Evolutionary conservation across 1,139 yeast genomes (phyloP).

Genomic region (Protomyces pachydermus): DNA sequence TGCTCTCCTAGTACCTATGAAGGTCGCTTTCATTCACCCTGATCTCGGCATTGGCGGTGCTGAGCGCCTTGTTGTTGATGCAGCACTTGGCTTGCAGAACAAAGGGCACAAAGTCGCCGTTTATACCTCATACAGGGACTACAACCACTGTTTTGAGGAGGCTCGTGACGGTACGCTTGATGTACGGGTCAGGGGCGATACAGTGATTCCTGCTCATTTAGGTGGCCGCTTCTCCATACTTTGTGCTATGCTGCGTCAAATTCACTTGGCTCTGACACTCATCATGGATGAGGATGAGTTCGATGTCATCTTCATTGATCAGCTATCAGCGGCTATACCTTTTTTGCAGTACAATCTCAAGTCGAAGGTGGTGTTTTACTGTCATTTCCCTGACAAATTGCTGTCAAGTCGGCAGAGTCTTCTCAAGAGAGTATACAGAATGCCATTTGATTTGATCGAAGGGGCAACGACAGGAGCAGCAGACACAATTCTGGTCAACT

Average conservation of each 20-base stretch:
- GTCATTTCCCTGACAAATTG: slow-evolving; percentile 92
- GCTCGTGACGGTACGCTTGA: slow-evolving; percentile 52
- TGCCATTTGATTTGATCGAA: slow-evolving; percentile 78
- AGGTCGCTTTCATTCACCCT: slow-evolving; percentile 86
- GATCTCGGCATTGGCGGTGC: slow-evolving; percentile 98
- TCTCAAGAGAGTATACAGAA: slow-evolving; percentile 61
- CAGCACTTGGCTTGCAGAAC: slow-evolving; percentile 79
- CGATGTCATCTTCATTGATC: slow-evolving; percentile 82
- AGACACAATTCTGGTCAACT: slow-evolving; percentile 79
- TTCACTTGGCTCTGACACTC: slow-evolving; percentile 55
- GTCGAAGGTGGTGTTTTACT: slow-evolving; percentile 66
- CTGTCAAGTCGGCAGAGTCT: slow-evolving; percentile 55
- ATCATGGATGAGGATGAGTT: slow-evolving; percentile 45
- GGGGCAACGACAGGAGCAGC: slow-evolving; percentile 72
- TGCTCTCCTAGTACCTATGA: slow-evolving; percentile 38
- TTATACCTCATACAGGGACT: slow-evolving; percentile 87
- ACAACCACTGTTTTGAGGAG: slow-evolving; percentile 83
- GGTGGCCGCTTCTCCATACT: slow-evolving; percentile 66
- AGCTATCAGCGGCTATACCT: slow-evolving; percentile 80
- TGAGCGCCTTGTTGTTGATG: slow-evolving; percentile 89
- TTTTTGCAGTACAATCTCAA: slow-evolving; percentile 48
- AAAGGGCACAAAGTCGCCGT: slow-evolving; percentile 62
- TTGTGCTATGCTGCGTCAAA: slow-evolving; percentile 78
- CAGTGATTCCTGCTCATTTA: slow-evolving; percentile 60
- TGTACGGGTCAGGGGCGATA: slow-evolving; percentile 74